Conservation (phyloP, 192 early-diverging fungal genomes). For the Obelidium mucronatum region DNA sequence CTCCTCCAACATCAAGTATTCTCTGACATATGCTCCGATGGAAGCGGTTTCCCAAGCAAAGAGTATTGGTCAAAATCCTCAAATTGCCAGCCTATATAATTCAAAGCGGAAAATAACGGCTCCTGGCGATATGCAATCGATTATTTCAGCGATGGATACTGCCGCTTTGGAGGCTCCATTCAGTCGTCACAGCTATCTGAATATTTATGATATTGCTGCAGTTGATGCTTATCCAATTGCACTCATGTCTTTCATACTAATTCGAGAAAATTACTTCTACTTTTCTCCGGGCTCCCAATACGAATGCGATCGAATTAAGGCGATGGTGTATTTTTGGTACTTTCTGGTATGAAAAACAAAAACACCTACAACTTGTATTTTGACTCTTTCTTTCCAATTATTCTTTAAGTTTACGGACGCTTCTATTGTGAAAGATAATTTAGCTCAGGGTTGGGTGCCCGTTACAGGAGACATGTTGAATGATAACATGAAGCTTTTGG, state of each 20-base stretch:
- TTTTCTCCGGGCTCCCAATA: background rate
- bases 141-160: background rate
- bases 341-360: too few species aligned
- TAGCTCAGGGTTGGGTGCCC: background rate
- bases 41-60: background rate
- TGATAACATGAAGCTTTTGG: background rate
- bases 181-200: background rate
- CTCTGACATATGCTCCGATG: background rate
- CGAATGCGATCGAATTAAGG: background rate
- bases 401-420: background rate
- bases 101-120: background rate
- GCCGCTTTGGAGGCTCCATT: background rate
- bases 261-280: slow-evolving; percentile 18
- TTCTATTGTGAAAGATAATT: background rate
- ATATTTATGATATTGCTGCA: background rate
- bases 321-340: background rate
- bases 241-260: background rate
- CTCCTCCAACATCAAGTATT: background rate
- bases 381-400: too few species aligned
- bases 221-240: slow-evolving; percentile 3
- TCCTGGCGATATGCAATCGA: background rate
- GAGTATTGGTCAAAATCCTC: background rate
- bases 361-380: too few species aligned
- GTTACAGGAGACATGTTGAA: background rate
- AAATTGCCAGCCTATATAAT: background rate